These are phyloP conservation scores for Claviceps lovelessii DNA, from an alignment of 2,329 filamentous ascomycete species.

Conservation along the genomic window DNA sequence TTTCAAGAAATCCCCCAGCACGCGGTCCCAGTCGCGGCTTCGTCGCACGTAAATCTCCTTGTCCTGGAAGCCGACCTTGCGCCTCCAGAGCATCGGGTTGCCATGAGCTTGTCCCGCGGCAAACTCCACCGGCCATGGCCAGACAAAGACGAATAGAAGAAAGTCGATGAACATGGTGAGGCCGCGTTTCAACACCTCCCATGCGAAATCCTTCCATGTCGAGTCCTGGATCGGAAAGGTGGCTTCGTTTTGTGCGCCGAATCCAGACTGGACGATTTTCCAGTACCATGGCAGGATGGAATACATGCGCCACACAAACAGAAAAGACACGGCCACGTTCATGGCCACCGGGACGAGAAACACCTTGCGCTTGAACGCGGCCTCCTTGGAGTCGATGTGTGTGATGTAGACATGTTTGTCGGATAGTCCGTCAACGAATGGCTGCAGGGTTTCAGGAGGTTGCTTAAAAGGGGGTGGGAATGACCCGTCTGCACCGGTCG, in stretches of 20 bases:
- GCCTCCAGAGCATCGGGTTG: slow-evolving; percentile 60
- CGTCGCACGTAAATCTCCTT: slow-evolving; percentile 70
- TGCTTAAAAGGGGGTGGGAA: slow-evolving; percentile 54
- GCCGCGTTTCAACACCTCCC: slow-evolving; percentile 45
- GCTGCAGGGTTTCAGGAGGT: slow-evolving; percentile 46
- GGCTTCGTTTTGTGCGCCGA: slow-evolving; percentile 52
- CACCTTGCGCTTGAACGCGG: slow-evolving; percentile 63
- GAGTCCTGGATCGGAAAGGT: slow-evolving; percentile 46
- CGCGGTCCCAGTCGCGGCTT: slow-evolving; percentile 56
- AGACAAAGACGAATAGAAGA: slow-evolving; percentile 49
- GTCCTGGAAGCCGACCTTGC: slow-evolving; percentile 58
- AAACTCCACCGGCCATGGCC: slow-evolving; percentile 63
- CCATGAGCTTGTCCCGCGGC: slow-evolving; percentile 42
- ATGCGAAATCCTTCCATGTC: slow-evolving; percentile 40
- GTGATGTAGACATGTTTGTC: slow-evolving; percentile 64
- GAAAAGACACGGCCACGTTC: slow-evolving; percentile 51
- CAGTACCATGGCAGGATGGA: slow-evolving; percentile 61
- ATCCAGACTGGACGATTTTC: slow-evolving; percentile 44
- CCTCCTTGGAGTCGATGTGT: slow-evolving; percentile 62
- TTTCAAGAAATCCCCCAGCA: slow-evolving; percentile 40
- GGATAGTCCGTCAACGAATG: slow-evolving; percentile 53
- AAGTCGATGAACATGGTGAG: slow-evolving; percentile 62
- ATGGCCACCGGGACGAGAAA: slow-evolving; percentile 67
- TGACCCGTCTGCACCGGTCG: slow-evolving; percentile 14
- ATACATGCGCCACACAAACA: slow-evolving; percentile 56